Evolutionary conservation across 2,329 filamentous ascomycete species (phyloP).

Genomic region (Stemphylium vesicarium): DNA sequence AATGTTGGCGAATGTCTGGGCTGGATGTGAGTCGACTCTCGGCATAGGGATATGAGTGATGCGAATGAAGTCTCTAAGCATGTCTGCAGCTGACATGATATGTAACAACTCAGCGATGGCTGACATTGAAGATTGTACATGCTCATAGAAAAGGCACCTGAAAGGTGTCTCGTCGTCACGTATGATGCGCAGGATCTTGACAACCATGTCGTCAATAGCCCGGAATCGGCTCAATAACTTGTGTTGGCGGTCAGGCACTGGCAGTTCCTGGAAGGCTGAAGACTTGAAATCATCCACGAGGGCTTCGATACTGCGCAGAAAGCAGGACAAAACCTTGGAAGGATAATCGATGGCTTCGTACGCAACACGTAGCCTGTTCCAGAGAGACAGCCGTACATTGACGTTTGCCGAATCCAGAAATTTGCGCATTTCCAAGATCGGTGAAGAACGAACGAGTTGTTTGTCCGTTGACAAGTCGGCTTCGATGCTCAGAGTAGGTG

Average conservation of each 20-base stretch:
- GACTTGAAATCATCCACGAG: conserved; percentile 74
- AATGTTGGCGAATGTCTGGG: conserved; percentile 52
- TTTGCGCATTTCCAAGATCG: conserved; percentile 77
- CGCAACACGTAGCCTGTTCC: conserved; percentile 88
- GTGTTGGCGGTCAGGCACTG: conserved; percentile 69
- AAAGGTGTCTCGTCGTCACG: conserved; percentile 73
- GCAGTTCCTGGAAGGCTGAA: conserved; percentile 60
- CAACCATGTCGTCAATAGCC: conserved; percentile 77
- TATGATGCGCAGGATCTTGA: conserved; percentile 69
- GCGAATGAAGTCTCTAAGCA: conserved; percentile 85
- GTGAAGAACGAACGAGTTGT: conserved; percentile 28
- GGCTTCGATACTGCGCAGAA: conserved; percentile 83
- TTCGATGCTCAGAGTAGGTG: conserved; percentile 17
- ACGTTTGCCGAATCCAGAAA: conserved; percentile 84
- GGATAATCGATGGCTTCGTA: conserved; percentile 84
- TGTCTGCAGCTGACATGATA: conserved; percentile 77
- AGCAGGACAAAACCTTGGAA: conserved; percentile 88
- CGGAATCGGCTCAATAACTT: conserved; percentile 78
- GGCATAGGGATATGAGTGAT: conserved; percentile 73
- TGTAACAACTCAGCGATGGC: conserved; percentile 74
- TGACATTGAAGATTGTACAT: conserved; percentile 74
- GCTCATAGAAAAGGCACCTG: conserved; percentile 82
- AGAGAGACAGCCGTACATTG: conserved; percentile 83
- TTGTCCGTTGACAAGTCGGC: conserved; percentile 9
- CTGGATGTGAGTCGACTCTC: conserved; percentile 60